Percentiles rank a stretch among this genome's conserved stretches.
These are phyloP conservation scores for Neurospora sp. DNA, from an alignment of 2,329 filamentous ascomycete species.

Conservation along the genomic window DNA sequence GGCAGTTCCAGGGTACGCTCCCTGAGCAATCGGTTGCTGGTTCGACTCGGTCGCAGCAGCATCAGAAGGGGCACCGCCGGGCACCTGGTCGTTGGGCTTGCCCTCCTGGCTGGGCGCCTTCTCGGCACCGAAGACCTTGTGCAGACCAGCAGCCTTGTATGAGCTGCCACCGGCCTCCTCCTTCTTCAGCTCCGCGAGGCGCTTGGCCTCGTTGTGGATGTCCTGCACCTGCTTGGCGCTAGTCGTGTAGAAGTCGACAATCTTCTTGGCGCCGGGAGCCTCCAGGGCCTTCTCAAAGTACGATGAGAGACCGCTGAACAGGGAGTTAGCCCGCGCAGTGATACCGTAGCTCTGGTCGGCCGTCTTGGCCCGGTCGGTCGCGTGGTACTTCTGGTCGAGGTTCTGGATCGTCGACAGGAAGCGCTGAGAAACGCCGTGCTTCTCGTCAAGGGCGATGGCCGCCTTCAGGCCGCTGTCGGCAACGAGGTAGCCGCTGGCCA, in stretches of 20 bases:
- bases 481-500: constrained; percentile 86
- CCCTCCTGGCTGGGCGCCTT: background rate
- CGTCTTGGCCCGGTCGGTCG: constrained; percentile 73
- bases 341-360: constrained; percentile 81
- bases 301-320: constrained; percentile 58
- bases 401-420: constrained; percentile 68
- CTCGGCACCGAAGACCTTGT: constrained; percentile 42
- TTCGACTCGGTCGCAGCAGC: background rate
- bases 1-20: background rate
- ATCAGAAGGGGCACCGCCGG: background rate
- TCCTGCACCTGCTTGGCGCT: constrained; percentile 84
- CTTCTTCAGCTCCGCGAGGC: constrained; percentile 82
- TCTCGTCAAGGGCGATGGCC: constrained; percentile 78
- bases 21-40: background rate
- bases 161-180: constrained; percentile 48
- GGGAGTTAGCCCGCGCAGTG: constrained; percentile 56
- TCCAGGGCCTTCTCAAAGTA: constrained; percentile 93
- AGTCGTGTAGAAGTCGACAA: constrained; percentile 79
- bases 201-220: constrained; percentile 82
- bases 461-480: constrained; percentile 65
- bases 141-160: constrained; percentile 47
- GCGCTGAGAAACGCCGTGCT: constrained; percentile 73
- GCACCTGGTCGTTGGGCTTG: background rate
- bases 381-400: constrained; percentile 80
- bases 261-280: constrained; percentile 79